phyloP scores from a whole-genome alignment of 176 grass and related monocot species.

The Oryza nivara region DNA sequence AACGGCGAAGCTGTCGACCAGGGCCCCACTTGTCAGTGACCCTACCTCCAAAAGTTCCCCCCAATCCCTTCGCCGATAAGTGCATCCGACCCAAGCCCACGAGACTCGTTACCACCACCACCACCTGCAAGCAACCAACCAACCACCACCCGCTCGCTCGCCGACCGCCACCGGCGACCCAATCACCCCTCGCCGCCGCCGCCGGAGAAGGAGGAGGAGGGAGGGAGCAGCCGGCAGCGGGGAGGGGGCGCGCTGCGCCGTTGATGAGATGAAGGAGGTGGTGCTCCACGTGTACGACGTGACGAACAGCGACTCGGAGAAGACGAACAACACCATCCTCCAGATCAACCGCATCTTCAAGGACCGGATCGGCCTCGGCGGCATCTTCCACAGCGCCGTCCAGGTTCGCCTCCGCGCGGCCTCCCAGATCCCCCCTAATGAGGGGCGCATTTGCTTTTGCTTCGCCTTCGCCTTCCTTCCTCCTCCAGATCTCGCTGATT shows the following conservation, averaged over 20 bases:
- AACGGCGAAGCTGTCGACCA: background rate
- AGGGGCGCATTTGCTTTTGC: slow-evolving; percentile 13
- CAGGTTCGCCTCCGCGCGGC: slow-evolving; percentile 49
- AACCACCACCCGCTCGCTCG: background rate
- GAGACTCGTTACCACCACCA: background rate
- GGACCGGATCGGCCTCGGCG: slow-evolving; percentile 98
- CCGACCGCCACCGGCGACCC: slow-evolving; percentile 25
- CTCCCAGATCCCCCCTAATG: slow-evolving; percentile 13
- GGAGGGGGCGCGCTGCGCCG: background rate
- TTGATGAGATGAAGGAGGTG: slow-evolving; percentile 81
- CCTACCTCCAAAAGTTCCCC: background rate
- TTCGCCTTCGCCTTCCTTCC: background rate
- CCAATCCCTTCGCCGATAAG: slow-evolving; percentile 33
- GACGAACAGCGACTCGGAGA: slow-evolving; percentile 94
- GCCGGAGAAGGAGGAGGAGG: slow-evolving; percentile 11
- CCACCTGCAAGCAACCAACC: slow-evolving; percentile 36
- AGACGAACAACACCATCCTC: slow-evolving; percentile 97
- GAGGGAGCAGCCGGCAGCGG: background rate
- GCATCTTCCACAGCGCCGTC: slow-evolving; percentile 99
- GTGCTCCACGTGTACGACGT: slow-evolving; percentile 98
- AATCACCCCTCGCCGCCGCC: background rate
- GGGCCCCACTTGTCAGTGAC: slow-evolving; percentile 12
- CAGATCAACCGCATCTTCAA: slow-evolving; percentile 99
- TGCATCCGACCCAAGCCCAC: background rate
- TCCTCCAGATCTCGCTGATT: slow-evolving; percentile 52